Base-by-base conservation (phyloP, 371 early-diverging fungal species). In the Apophysomyces ossiformis region DNA sequence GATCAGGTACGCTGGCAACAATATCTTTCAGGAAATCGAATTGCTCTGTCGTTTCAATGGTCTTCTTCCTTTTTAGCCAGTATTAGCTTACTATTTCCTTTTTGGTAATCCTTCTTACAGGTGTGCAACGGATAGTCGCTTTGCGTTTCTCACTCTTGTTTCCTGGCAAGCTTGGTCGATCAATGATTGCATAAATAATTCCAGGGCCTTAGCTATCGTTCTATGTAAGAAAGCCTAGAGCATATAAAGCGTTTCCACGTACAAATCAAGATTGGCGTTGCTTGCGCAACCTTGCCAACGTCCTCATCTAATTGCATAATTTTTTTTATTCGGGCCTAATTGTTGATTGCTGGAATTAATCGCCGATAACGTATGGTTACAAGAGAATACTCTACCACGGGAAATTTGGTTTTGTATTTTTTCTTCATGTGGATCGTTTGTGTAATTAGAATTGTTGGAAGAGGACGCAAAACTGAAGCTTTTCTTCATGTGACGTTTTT, bases 271-370 rank as follows among this genome's bases (percentile, higher is more conserved):
- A 99, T 92, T 1, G 99, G 99, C 1, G 99, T 99, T 45, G 95
- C 96, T 68, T 94, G 95, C 7, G 98, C 94, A 69, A 99, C 95
- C 80, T 99, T 99, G 68, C 99, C 99, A n/a, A 99, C 97, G 75
- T 99, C 99, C 68, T 99, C 99, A 84, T 99, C 99, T 76, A 92
- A 85, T 73, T 99, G 99, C 99, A 99, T 99, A 69, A 99, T 99
- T 88, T 98, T 98, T 76, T 99, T 99, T 77, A 99, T 99, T 60
- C 99, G 91, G 16, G 99, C 98, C 96, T 97, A 84, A 18, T 32
- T 2, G 59, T 69, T 56, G 56, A 64, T 59, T 65, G 18, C 37
- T 26, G 57, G 36, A 35, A 41, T 36, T 57, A 54, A 46, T 41
- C 39, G 11, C 37, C 54, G 11, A 26, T 26, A 26, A 26, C 32